Conservation (phyloP, 495 filamentous ascomycete species). For the Penicillium cataractarum region DNA sequence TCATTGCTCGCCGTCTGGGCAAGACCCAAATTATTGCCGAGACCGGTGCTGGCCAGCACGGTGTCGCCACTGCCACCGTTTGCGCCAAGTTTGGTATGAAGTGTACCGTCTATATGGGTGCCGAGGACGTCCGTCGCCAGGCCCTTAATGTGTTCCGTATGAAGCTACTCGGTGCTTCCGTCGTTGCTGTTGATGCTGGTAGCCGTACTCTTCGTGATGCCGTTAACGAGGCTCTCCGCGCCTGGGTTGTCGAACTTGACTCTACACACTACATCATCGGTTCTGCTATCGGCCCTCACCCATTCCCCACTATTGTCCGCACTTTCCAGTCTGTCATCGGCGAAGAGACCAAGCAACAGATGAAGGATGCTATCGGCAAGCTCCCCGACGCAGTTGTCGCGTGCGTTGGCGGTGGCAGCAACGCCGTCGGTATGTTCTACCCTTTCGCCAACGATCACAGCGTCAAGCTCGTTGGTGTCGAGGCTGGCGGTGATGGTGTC, state of each 20-base stretch:
- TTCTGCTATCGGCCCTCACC: conserved; percentile 92
- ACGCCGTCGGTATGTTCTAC: conserved; percentile 94
- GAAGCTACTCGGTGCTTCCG: conserved; percentile 86
- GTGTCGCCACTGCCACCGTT: conserved; percentile 93
- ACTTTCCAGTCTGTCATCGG: conserved; percentile 97
- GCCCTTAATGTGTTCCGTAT: conserved; percentile 96
- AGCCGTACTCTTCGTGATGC: conserved; percentile 85
- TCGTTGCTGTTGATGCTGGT: conserved; percentile 87
- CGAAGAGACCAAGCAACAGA: conserved; percentile 88
- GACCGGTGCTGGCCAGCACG: conserved; percentile 96
- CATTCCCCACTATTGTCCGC: conserved; percentile 94
- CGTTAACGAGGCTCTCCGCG: conserved; percentile 89
- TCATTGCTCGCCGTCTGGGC: conserved; percentile 79
- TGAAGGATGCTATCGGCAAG: conserved; percentile 77
- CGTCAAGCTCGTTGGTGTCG: conserved; percentile 90
- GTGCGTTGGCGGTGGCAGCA: conserved; percentile 92
- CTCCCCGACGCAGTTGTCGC: conserved; percentile 95
- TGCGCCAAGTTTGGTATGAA: conserved; percentile 96
- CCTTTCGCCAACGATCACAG: conserved; percentile 84
- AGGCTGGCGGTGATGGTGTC: conserved; percentile 95
- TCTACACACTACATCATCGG: conserved; percentile 99
- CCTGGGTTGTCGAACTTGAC: conserved; percentile 84
- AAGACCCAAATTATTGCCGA: conserved; percentile 97
- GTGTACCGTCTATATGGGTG: conserved; percentile 96
- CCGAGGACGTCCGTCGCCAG: conserved; percentile 93